Conservation (phyloP, 352 stramenopile genomes). For the Globisporangium acanthophoron region DNA sequence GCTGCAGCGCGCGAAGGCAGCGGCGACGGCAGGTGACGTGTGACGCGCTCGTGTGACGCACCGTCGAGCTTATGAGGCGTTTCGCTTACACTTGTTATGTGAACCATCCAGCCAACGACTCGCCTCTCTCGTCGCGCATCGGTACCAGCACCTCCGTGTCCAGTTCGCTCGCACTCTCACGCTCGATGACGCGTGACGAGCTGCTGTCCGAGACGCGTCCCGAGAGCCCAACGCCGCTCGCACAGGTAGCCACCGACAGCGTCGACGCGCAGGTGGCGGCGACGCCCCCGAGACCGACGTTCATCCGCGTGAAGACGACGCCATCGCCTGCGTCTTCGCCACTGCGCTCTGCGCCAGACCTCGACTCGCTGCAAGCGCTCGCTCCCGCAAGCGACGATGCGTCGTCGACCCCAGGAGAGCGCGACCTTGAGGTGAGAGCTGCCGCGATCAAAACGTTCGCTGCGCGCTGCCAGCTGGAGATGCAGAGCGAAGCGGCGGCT, state of each 20-base stretch:
- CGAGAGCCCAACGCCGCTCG: background rate
- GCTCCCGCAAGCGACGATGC: conserved; percentile 7
- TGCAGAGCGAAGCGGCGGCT: conserved; percentile 21
- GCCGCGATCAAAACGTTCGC: conserved; percentile 28
- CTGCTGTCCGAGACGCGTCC: background rate
- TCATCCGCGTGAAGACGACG: conserved; percentile 2
- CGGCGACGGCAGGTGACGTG: background rate
- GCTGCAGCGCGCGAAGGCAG: conserved; percentile 17
- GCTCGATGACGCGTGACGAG: background rate
- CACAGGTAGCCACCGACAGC: background rate
- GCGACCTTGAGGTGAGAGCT: conserved; percentile 25
- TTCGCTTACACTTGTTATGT: conserved; percentile 1
- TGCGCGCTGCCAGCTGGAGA: conserved; percentile 27
- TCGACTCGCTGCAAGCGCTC: background rate
- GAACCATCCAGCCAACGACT: background rate
- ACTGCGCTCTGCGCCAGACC: background rate
- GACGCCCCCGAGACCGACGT: background rate
- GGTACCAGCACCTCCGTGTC: background rate
- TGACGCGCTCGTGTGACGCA: background rate
- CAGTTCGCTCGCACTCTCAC: background rate
- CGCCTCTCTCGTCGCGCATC: background rate
- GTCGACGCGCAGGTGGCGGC: background rate
- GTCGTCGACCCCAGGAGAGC: conserved; percentile 14
- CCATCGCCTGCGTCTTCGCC: background rate
- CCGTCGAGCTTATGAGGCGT: background rate